Base-by-base conservation (phyloP, 2,329 filamentous ascomycete species). In the Arthroderma sp. region DNA sequence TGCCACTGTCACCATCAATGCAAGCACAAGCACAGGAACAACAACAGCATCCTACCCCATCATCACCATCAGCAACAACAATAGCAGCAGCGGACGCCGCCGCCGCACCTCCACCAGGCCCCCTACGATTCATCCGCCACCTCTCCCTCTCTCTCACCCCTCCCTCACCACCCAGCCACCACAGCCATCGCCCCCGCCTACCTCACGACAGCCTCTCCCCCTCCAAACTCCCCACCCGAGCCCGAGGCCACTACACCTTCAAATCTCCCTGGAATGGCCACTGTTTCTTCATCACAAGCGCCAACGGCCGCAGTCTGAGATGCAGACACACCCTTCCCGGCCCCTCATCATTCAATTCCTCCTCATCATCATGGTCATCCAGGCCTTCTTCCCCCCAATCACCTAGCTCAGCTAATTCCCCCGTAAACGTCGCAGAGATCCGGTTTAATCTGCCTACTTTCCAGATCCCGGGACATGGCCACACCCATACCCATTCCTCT, bases 221-320 rank as follows among this genome's bases (percentile, higher is more conserved):
- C 40, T 45, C 6, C 46, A 48, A 22, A 22, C 15, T 22, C 22
- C 32, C 46, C 15, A 39, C 37, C 4, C 40, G 37, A 36, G 56
- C 57, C 29, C 63, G 58, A 46, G 64, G 60, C 29, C 56, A 73
- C 11, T 94, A 93, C 62, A 75, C 78, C 1, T 95, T 95, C 58
- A 67, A 71, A 15, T 91, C 84, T 36, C 88, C 87, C 0, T 96
- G 89, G 89, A 80, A 86, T 49, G 84, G 86, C 10, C 75, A 75
- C 36, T 96, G 89, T 65, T 83, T 88, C 49, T 96, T 96, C 62
- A 72, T 77, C 10, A 91, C 87, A 0, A 82, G 83, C 33, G 73
- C 78, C 45, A 81, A 77, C 37, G 88, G 89, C 2, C 80, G 82
- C 42, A 82, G 77, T 45, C 65, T 93, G 9, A 79, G 78, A 59